A percentile compares a stretch with the other conserved stretches of the same genome.
phyloP scores from a whole-genome alignment of 306 rosid genomes.

The Glycine soja region DNA sequence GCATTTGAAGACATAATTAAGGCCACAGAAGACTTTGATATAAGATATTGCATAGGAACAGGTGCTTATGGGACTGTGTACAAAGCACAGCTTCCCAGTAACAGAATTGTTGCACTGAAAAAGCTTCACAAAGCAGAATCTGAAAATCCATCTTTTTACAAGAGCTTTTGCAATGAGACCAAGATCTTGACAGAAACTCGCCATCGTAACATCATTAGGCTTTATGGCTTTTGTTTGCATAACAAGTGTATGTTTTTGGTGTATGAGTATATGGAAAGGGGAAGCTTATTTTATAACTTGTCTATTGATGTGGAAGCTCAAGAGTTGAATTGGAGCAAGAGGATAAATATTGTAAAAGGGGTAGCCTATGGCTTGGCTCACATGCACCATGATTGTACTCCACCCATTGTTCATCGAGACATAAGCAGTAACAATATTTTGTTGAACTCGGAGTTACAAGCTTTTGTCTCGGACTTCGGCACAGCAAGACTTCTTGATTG shows the following conservation, averaged over 20 bases:
- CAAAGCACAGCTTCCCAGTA: slow-evolving; percentile 39
- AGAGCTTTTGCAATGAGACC: slow-evolving; percentile 28
- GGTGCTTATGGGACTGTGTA: slow-evolving; percentile 46
- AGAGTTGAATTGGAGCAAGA: slow-evolving; percentile 44
- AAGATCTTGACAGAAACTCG: slow-evolving; percentile 34
- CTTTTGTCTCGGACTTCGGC: slow-evolving; percentile 38
- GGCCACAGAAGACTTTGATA: slow-evolving; percentile 41
- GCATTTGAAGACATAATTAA: slow-evolving; percentile 44
- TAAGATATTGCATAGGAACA: slow-evolving; percentile 40
- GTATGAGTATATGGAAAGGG: slow-evolving; percentile 47
- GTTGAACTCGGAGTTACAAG: slow-evolving; percentile 25
- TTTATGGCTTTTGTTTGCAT: slow-evolving; percentile 40
- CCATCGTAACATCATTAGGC: slow-evolving; percentile 21
- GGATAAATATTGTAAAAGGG: slow-evolving; percentile 45
- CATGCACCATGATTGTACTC: slow-evolving; percentile 35
- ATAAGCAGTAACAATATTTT: slow-evolving; percentile 28
- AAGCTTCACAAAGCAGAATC: slow-evolving; percentile 39
- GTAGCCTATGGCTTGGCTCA: slow-evolving; percentile 32
- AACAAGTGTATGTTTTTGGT: slow-evolving; percentile 30
- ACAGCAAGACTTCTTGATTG: slow-evolving; percentile 39
- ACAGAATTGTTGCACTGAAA: slow-evolving; percentile 36
- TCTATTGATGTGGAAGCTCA: slow-evolving; percentile 36
- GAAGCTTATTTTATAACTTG: slow-evolving; percentile 34
- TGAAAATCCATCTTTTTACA: slow-evolving; percentile 21
- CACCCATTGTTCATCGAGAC: slow-evolving; percentile 37